phyloP scores from a whole-genome alignment of 805 yeast genomes.

The Zygoascus bituminiphila region DNA sequence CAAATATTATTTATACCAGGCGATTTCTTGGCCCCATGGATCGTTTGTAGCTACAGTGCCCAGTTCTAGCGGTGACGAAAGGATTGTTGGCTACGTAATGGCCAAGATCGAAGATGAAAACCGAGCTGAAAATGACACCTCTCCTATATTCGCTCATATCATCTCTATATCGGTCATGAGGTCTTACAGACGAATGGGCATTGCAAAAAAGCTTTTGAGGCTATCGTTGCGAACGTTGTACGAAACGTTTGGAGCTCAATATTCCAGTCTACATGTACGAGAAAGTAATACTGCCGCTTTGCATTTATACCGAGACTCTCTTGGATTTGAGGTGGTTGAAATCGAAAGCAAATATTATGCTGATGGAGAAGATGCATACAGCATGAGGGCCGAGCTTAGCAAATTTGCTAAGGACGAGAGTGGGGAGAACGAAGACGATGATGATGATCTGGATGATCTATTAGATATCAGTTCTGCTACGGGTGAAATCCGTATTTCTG shows the following conservation, averaged over 20 bases:
- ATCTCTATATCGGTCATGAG: conserved; percentile 93
- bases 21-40: conserved; percentile 95
- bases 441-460: neutral
- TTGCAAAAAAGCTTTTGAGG: conserved; percentile 66
- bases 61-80: conserved; percentile 65
- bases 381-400: conserved; percentile 69
- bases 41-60: conserved; percentile 78
- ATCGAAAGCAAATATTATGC: conserved; percentile 88
- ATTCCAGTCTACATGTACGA: conserved; percentile 88
- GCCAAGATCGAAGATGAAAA: conserved; percentile 93
- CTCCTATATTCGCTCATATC: conserved; percentile 74
- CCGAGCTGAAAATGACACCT: conserved; percentile 14
- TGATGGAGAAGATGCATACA: conserved; percentile 96
- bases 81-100: conserved; percentile 89
- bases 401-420: conserved; percentile 3
- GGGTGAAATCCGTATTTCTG: neutral
- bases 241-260: conserved; percentile 72
- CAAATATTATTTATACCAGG: conserved; percentile 90
- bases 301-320: conserved; percentile 79
- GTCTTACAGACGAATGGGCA: conserved; percentile 88
- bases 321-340: conserved; percentile 70
- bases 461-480: neutral
- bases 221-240: conserved; percentile 72
- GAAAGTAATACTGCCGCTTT: conserved; percentile 90
- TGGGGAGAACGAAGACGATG: conserved; percentile 22